Percentiles rank a stretch among this genome's conserved stretches.
These are phyloP conservation scores for Cymbopogon flexuosus DNA, from an alignment of 202 grass and related monocot genomes.

Conservation along the genomic window DNA sequence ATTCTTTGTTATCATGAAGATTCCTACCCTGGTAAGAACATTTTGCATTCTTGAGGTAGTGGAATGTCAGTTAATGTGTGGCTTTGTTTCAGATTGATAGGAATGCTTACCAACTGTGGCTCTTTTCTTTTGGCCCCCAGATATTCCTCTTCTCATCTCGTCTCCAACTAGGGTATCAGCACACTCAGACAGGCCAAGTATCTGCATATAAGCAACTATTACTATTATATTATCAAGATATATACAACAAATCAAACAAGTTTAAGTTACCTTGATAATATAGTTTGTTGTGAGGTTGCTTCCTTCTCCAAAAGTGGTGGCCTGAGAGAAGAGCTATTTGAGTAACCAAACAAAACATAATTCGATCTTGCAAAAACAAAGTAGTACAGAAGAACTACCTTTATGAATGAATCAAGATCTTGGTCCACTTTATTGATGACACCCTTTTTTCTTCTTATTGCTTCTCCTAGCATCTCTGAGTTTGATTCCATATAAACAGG, in stretches of 20 bases:
- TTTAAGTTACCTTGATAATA: conserved; percentile 56
- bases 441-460: conserved; percentile 57
- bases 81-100: neutral
- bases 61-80: neutral
- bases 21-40: neutral
- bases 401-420: conserved; percentile 72
- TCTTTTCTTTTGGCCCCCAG: conserved; percentile 96
- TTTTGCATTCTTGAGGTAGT: neutral
- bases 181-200: conserved; percentile 82
- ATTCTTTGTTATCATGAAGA: neutral
- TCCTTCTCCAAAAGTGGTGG: conserved; percentile 72
- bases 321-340: conserved; percentile 33
- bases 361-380: neutral
- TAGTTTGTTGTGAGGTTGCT: conserved; percentile 71
- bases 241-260: conserved; percentile 6
- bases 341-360: conserved; percentile 6
- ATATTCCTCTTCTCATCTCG: conserved; percentile 94
- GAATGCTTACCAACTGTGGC: conserved; percentile 74
- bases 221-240: conserved; percentile 10
- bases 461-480: conserved; percentile 81
- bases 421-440: conserved; percentile 74
- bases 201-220: conserved; percentile 45
- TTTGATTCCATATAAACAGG: conserved; percentile 34
- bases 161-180: conserved; percentile 87
- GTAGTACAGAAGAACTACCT: conserved; percentile 37